phyloP scores from a whole-genome alignment of 176 grass and related monocot species.

The Rhipidocladum racemiflorum region DNA sequence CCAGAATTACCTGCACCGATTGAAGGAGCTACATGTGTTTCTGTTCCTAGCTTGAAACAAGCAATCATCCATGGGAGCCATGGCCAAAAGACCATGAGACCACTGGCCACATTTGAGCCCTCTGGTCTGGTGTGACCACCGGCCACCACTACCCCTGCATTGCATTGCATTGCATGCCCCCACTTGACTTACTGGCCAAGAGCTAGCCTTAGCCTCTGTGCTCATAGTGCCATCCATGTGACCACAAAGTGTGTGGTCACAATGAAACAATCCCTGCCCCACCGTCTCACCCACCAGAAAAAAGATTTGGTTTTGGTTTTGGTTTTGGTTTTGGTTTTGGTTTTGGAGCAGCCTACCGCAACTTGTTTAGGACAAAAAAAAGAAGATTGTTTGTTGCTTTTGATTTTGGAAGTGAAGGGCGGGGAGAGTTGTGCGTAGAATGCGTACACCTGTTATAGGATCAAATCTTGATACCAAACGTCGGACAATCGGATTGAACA shows the following conservation, averaged over 20 bases:
- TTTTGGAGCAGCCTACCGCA: too few relatives aligned
- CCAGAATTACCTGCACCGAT: constrained; percentile 14
- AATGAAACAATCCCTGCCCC: constrained; percentile 34
- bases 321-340: not conserved
- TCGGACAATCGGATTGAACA: not conserved
- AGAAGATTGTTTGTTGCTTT: not conserved
- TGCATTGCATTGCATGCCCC: not conserved
- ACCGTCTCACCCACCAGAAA: constrained; percentile 37
- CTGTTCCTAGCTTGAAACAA: constrained; percentile 47
- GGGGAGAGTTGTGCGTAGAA: not conserved
- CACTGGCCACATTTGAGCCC: constrained; percentile 45
- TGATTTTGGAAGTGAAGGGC: not conserved
- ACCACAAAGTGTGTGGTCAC: constrained; percentile 37
- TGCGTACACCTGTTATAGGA: not conserved
- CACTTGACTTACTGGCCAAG: constrained; percentile 49
- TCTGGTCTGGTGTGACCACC: constrained; percentile 25
- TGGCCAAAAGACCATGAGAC: constrained; percentile 37
- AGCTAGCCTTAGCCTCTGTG: constrained; percentile 12
- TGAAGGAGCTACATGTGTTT: constrained; percentile 27
- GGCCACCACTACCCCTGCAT: constrained; percentile 37
- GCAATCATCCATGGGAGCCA: constrained; percentile 13
- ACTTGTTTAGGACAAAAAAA: too few relatives aligned
- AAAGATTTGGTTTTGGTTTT: constrained; percentile 32
- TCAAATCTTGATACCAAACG: not conserved
- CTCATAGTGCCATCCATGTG: constrained; percentile 38